Base-by-base conservation (phyloP, 2,329 filamentous ascomycete genomes). In the Penicillium hesseltinei region DNA sequence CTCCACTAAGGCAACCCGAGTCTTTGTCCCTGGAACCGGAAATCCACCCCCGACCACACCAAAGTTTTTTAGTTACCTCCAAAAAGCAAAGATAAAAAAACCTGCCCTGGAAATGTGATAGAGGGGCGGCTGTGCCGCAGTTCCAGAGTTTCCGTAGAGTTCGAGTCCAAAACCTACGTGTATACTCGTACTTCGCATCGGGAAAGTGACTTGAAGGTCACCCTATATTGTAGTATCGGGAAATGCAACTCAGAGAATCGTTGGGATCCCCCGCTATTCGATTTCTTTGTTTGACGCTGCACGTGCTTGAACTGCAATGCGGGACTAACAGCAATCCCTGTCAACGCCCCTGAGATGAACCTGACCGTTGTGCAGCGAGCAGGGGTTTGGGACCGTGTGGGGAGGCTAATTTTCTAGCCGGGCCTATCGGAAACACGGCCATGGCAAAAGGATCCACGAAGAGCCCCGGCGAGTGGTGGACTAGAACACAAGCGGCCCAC, bases 11-110 rank as follows among this genome's bases (percentile, higher is more conserved):
- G 51, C 36, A 59, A 57, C 56, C 61, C 54, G 48, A 56, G 48
- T 54, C 58, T 61, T 51, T 57, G 57, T 64, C 54, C 21, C 46
- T 59, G 57, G 64, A 40, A 48, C 48, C 40, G 56, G 54, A 55
- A 59, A 23, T 40, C 29, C 46, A 54, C 54, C 58, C 62, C 56
- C 40, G 10, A 29, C 33, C 21, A 52, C 43, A 49, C 25, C 25
- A 48, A 33, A 31, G 23, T 31, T 17, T 27, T 17, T 27, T 42
- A 31, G 39, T 25, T 33, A 50, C 31, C 31, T 3, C 46, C 21
- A 45, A 45, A 25, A 51, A 31, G 21, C 40, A 27, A 39, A 29
- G 17, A 44, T 17, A 29, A 35, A 21, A 21, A 31, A n/a, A 4
- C 23, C 23, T 23, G 4, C 23, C 27, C 31, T 15, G 10, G 5